phyloP scores from a whole-genome alignment of 139 green algal species.

The Chlorella sorokiniana region DNA sequence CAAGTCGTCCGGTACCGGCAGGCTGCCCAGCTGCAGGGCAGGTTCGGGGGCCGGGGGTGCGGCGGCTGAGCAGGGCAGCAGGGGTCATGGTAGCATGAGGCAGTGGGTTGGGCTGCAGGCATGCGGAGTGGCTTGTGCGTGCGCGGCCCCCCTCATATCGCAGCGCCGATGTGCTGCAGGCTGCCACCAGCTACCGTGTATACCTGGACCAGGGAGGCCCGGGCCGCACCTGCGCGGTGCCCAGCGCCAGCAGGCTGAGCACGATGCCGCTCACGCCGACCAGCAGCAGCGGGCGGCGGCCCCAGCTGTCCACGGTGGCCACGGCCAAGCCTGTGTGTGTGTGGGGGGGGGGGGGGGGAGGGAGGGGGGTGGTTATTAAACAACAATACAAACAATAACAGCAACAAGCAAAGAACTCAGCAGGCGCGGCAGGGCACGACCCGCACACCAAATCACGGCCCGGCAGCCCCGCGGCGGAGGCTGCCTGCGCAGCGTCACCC shows the following conservation, averaged over 20 bases:
- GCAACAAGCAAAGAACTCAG: too few relatives aligned
- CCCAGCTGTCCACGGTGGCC: slow-evolving; percentile 73
- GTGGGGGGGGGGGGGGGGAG: background rate
- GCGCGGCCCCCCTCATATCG: too few relatives aligned
- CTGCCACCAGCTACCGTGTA: too few relatives aligned
- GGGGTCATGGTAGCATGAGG: background rate
- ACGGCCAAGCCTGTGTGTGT: slow-evolving; percentile 65
- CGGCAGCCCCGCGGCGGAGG: too few relatives aligned
- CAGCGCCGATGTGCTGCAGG: too few relatives aligned
- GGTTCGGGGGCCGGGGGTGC: background rate
- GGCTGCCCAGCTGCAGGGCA: slow-evolving; percentile 1
- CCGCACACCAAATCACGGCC: too few relatives aligned
- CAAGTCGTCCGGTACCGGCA: slow-evolving; percentile 12
- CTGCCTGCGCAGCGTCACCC: too few relatives aligned
- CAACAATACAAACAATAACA: too few relatives aligned
- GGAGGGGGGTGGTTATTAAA: background rate
- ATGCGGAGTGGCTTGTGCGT: too few relatives aligned
- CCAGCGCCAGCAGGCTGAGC: slow-evolving; percentile 66
- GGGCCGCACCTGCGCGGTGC: slow-evolving; percentile 14
- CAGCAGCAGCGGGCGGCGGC: slow-evolving; percentile 86
- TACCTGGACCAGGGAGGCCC: background rate
- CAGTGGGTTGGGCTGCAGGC: background rate
- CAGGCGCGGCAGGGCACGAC: too few relatives aligned
- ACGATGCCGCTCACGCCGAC: slow-evolving; percentile 75
- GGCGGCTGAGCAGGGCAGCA: background rate